Conservation (phyloP, 306 rosid species). For the Trifolium repens region DNA sequence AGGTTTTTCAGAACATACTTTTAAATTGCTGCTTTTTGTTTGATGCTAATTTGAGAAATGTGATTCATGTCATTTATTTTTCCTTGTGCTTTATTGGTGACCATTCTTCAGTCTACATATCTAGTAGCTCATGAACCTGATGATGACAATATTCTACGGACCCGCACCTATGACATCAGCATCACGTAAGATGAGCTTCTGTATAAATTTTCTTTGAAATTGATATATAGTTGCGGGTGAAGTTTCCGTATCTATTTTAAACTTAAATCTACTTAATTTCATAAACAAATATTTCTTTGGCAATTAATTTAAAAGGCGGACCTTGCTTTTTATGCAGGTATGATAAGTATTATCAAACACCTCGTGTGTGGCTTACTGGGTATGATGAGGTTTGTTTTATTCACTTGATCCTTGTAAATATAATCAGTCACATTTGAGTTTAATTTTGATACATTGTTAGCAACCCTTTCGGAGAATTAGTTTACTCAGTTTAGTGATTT, state of each 20-base stretch:
- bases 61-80: conserved; percentile 35
- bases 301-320: conserved; percentile 21
- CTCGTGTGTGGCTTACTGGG: conserved; percentile 98
- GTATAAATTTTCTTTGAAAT: conserved; percentile 17
- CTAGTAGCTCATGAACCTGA: conserved; percentile 87
- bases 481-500: conserved; percentile 10
- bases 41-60: conserved; percentile 37
- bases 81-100: conserved; percentile 46
- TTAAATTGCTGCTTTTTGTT: conserved; percentile 16
- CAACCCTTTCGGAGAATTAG: background rate
- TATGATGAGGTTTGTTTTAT: conserved; percentile 81
- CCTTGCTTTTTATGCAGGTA: conserved; percentile 61
- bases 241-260: background rate
- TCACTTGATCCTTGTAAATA: conserved; percentile 24
- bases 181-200: conserved; percentile 74
- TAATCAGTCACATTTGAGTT: conserved; percentile 20
- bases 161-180: conserved; percentile 92
- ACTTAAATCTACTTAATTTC: background rate
- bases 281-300: conserved; percentile 28
- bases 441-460: too few relatives aligned
- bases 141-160: conserved; percentile 86
- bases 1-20: conserved; percentile 17
- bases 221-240: too few relatives aligned
- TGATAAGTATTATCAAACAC: conserved; percentile 97
- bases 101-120: conserved; percentile 72